These are phyloP conservation scores for Clitopilus passeckerianus DNA, from an alignment of 768 basidiomycete species.

Conservation along the genomic window DNA sequence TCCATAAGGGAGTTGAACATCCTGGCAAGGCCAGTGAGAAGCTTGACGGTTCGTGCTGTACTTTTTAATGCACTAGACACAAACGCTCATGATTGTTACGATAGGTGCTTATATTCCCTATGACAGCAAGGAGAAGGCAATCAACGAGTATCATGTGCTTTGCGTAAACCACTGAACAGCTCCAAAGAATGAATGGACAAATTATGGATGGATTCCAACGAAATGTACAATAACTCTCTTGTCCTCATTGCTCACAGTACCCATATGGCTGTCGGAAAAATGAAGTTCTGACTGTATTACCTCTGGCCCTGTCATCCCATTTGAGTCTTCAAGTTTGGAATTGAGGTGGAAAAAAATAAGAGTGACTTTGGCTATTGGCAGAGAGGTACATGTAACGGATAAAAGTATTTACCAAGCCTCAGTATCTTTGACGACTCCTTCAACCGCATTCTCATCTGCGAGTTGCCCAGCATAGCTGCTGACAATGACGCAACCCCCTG, in stretches of 20 bases:
- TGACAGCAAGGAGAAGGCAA: slow-evolving; percentile 42
- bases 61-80: not conserved
- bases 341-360: not conserved
- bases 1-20: slow-evolving; percentile 43
- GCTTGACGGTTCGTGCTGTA: slow-evolving; percentile 35
- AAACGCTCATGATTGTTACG: not conserved
- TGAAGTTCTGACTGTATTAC: no score
- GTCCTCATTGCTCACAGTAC: no score
- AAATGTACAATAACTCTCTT: no score
- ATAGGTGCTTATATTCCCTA: slow-evolving; percentile 54
- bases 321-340: not conserved
- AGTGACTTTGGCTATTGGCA: not conserved
- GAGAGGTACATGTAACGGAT: not conserved
- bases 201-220: not conserved
- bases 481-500: slow-evolving; percentile 46
- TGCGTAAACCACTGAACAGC: not conserved
- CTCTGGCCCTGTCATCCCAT: not conserved
- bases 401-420: slow-evolving; percentile 31
- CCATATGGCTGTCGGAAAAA: no score
- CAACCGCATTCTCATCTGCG: slow-evolving; percentile 34
- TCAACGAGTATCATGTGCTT: slow-evolving; percentile 33
- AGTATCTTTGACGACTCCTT: slow-evolving; percentile 35
- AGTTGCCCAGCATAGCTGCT: slow-evolving; percentile 38
- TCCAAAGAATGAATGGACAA: not conserved
- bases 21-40: slow-evolving; percentile 63